A percentile compares a stretch with the other conserved stretches of the same genome.
Conservation (phyloP, 2,329 filamentous ascomycete genomes). For the Calcarisporium arbuscula region DNA sequence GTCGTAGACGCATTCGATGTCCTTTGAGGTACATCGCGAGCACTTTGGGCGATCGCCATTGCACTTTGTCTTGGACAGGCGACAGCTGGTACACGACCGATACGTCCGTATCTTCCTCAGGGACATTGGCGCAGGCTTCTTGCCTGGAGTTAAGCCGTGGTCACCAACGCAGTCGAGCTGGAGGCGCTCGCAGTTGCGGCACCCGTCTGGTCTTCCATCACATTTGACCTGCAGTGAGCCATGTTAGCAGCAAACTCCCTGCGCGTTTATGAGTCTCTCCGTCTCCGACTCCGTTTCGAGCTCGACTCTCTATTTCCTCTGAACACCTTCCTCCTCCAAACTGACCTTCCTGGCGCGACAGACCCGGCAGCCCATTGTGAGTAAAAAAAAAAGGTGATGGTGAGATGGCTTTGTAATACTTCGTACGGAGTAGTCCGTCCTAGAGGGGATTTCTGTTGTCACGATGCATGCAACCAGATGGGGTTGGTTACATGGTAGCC, state of each 20-base stretch:
- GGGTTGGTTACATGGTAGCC: no score
- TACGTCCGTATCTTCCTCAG: conserved; percentile 34
- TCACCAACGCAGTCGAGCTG: conserved; percentile 34
- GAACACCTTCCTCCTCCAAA: no score
- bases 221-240: conserved; percentile 30
- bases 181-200: conserved; percentile 35
- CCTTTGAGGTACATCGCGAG: conserved; percentile 26
- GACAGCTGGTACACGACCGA: conserved; percentile 32
- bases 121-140: conserved; percentile 19
- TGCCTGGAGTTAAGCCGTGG: conserved; percentile 21
- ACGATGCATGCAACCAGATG: no score
- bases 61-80: conserved; percentile 35
- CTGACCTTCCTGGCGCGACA: conserved; percentile 34
- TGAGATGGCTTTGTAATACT: no score
- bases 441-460: no score
- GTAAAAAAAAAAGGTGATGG: conserved; percentile 2
- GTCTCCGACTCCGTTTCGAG: no score
- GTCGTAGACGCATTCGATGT: conserved; percentile 31
- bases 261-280: no score
- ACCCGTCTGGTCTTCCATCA: conserved; percentile 34
- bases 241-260: no score
- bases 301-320: not conserved
- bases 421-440: no score
- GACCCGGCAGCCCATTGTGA: conserved; percentile 32
- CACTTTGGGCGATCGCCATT: conserved; percentile 33